These are phyloP conservation scores for Paramecium primaurelia DNA, from an alignment of 73 alveolate genomes.

Conservation along the genomic window DNA sequence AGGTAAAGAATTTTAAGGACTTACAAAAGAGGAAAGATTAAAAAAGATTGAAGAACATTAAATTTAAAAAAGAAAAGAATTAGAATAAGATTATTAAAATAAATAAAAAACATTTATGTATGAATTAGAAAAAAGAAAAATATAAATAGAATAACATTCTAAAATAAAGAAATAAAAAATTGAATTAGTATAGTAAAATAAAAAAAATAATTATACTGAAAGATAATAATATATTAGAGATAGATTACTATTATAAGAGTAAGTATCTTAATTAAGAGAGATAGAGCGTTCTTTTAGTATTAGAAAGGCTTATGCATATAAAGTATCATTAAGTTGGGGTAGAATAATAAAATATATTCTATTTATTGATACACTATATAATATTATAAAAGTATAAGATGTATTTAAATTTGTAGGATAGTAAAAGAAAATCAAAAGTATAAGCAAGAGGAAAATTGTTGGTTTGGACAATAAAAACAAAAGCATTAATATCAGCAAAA, in stretches of 20 bases:
- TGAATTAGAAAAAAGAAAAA: neutral
- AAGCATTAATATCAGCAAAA: constrained; percentile 3
- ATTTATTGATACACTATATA: neutral
- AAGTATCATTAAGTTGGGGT: neutral
- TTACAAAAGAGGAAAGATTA: neutral
- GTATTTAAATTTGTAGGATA: neutral
- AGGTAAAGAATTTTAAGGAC: neutral
- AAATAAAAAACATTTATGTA: neutral
- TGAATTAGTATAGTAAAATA: neutral
- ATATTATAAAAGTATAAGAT: neutral
- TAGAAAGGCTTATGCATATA: neutral
- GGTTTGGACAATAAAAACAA: constrained; percentile 13
- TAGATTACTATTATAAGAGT: neutral
- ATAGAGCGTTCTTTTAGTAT: neutral
- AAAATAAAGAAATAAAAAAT: neutral
- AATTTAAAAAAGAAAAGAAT: neutral
- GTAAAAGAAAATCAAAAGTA: neutral
- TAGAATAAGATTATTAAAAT: neutral
- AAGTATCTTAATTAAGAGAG: neutral
- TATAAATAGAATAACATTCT: neutral
- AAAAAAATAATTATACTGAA: neutral
- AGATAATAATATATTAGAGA: neutral
- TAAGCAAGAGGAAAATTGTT: neutral
- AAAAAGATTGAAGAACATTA: neutral
- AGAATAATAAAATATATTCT: neutral